Conservation (phyloP, 495 filamentous ascomycete species). For the Penicillium psychrofluorescens region DNA sequence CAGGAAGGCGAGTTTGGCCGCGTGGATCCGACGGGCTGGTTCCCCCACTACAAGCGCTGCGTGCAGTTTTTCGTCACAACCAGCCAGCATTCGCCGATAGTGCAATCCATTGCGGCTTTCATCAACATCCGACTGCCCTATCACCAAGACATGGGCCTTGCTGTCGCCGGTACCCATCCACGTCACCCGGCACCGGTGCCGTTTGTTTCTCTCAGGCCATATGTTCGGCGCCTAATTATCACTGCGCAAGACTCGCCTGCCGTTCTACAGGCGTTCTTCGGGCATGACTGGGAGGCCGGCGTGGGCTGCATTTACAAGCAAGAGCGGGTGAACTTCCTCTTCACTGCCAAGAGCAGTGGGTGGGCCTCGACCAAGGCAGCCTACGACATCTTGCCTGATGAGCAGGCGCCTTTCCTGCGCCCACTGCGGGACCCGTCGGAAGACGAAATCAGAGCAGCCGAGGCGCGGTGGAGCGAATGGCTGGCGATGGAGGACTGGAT, state of each 20-base stretch:
- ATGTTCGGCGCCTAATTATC: constrained; percentile 81
- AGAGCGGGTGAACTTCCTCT: constrained; percentile 88
- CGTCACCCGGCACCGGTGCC: constrained; percentile 9
- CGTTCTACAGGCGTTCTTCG: constrained; percentile 83
- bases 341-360: constrained; percentile 87
- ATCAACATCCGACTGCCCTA: constrained; percentile 66
- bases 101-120: constrained; percentile 87
- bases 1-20: constrained; percentile 28
- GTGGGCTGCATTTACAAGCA: constrained; percentile 73
- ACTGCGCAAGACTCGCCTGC: constrained; percentile 76
- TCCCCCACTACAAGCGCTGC: constrained; percentile 80
- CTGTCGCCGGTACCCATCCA: constrained; percentile 1
- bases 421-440: constrained; percentile 66
- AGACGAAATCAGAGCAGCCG: constrained; percentile 73
- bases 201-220: constrained; percentile 69
- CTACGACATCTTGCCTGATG: constrained; percentile 75
- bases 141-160: constrained; percentile 18
- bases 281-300: constrained; percentile 71
- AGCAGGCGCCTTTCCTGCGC: constrained; percentile 76
- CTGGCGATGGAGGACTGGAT: constrained; percentile 96
- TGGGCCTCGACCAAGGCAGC: constrained; percentile 80
- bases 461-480: constrained; percentile 80
- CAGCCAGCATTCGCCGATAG: constrained; percentile 66
- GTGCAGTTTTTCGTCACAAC: constrained; percentile 81
- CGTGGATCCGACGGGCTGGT: constrained; percentile 79